Conservation (phyloP, 2,329 filamentous ascomycete genomes). For the Cadophora sp. region DNA sequence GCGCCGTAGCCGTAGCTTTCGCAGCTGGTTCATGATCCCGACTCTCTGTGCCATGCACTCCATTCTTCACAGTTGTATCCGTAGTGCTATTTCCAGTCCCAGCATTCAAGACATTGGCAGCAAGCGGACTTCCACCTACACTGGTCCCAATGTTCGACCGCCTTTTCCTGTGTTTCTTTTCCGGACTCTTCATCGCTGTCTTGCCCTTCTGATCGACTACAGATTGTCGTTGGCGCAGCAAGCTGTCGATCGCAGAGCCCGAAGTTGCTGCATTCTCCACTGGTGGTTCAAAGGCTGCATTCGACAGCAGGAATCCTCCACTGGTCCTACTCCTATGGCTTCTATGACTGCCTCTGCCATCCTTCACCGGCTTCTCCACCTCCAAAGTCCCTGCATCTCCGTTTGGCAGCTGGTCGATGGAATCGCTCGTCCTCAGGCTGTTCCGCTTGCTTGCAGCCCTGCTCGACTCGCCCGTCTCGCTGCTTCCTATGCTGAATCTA, state of each 20-base stretch:
- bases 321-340: slow-evolving; percentile 40
- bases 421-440: slow-evolving; percentile 29
- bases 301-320: slow-evolving; percentile 44
- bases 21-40: slow-evolving; percentile 10
- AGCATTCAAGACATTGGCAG: slow-evolving; percentile 35
- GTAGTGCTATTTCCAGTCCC: slow-evolving; percentile 18
- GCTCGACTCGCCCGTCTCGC: slow-evolving; percentile 56
- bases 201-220: slow-evolving; percentile 41
- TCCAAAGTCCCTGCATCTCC: slow-evolving; percentile 20
- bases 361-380: slow-evolving; percentile 23
- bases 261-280: slow-evolving; percentile 15
- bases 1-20: slow-evolving; percentile 37
- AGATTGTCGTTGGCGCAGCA: slow-evolving; percentile 32
- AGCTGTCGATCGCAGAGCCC: slow-evolving; percentile 19
- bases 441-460: slow-evolving; percentile 44
- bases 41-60: slow-evolving; percentile 17
- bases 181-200: slow-evolving; percentile 26
- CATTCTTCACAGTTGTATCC: slow-evolving; percentile 18
- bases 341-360: slow-evolving; percentile 39
- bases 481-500: slow-evolving; percentile 48
- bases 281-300: slow-evolving; percentile 36
- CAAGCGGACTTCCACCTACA: slow-evolving; percentile 40
- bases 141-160: slow-evolving; percentile 35
- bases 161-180: slow-evolving; percentile 38
- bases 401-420: slow-evolving; percentile 18